Evolutionary conservation across 192 early-diverging fungal genomes (phyloP).

Genomic region (Haplosporangium gracile): DNA sequence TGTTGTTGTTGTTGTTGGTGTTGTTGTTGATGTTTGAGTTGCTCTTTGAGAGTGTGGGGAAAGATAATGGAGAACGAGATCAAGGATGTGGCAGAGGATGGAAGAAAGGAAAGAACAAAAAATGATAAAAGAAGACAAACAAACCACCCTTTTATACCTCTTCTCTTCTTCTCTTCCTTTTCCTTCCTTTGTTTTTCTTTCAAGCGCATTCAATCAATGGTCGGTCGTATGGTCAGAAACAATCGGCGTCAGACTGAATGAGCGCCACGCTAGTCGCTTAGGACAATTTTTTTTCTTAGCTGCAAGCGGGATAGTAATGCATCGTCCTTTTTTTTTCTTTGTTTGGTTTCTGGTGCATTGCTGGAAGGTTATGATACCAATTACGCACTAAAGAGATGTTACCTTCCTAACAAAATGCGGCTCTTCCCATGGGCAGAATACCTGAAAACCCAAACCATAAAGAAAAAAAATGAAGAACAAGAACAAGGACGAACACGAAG

Average conservation of each 20-base stretch:
- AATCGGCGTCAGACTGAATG: neutral
- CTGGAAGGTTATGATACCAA: neutral
- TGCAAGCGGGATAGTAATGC: neutral
- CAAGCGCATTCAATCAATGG: neutral
- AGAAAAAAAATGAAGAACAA: neutral
- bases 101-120: neutral
- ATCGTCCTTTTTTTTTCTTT: neutral
- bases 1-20: no score
- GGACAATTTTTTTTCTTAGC: neutral
- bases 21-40: no score
- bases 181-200: neutral
- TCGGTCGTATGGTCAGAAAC: neutral
- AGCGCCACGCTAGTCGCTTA: neutral
- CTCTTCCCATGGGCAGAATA: neutral
- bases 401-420: neutral
- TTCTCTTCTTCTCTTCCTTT: no score
- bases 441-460: neutral
- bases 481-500: neutral
- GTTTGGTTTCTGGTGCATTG: neutral
- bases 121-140: neutral
- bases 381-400: neutral
- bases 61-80: neutral
- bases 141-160: neutral
- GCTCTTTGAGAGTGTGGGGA: neutral
- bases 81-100: neutral